A percentile compares a stretch with the other conserved stretches of the same genome.
phyloP scores from a whole-genome alignment of 371 early-diverging fungal species.

The Mortierella sp. region DNA sequence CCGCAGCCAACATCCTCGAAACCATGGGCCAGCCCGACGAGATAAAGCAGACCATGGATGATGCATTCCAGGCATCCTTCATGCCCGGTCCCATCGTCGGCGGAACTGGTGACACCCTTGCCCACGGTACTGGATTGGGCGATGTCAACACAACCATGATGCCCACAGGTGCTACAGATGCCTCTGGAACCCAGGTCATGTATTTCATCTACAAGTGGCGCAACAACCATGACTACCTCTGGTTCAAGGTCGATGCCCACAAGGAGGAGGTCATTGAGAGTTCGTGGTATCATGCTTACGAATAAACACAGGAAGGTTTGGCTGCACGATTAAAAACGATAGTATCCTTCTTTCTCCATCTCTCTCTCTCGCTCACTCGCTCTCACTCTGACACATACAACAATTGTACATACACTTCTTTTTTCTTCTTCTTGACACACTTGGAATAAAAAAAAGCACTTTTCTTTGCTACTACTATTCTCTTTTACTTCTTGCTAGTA shows the following conservation, averaged over 20 bases:
- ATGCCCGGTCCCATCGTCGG: constrained; percentile 62
- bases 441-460: background rate
- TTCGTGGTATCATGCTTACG: constrained; percentile 64
- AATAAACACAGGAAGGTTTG: constrained; percentile 20
- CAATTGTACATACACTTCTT: constrained; percentile 1
- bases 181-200: constrained; percentile 27
- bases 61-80: constrained; percentile 36
- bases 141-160: constrained; percentile 53
- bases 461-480: background rate
- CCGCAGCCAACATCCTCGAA: constrained; percentile 59
- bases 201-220: constrained; percentile 76
- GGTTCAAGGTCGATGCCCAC: constrained; percentile 67
- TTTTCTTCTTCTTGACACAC: background rate
- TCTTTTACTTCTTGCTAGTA: background rate
- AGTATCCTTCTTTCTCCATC: background rate
- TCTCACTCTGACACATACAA: background rate
- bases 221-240: constrained; percentile 75
- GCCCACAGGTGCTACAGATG: constrained; percentile 25
- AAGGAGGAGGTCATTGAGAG: constrained; percentile 64
- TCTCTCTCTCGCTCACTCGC: background rate
- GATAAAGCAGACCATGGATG: constrained; percentile 58
- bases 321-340: background rate
- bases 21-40: constrained; percentile 72
- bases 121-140: constrained; percentile 32
- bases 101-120: constrained; percentile 21